phyloP scores from a whole-genome alignment of 257 asterid species.

The Buddleja alternifolia region DNA sequence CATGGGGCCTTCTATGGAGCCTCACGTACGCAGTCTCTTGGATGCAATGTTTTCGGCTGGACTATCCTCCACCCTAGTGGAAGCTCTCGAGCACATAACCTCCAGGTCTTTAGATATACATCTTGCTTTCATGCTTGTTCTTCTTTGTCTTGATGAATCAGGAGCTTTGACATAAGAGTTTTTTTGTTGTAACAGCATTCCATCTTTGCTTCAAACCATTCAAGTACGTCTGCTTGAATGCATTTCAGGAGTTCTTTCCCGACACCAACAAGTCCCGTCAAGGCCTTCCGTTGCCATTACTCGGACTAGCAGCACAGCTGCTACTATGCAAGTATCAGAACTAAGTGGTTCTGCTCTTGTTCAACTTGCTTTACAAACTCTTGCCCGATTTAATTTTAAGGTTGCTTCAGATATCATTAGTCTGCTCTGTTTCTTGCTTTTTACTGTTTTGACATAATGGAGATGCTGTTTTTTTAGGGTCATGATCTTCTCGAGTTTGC shows the following conservation, averaged over 20 bases:
- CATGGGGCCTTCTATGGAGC: conserved; percentile 92
- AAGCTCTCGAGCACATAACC: conserved; percentile 83
- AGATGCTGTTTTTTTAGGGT: conserved; percentile 57
- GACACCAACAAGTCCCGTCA: conserved; percentile 71
- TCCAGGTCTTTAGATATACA: conserved; percentile 56
- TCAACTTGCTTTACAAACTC: conserved; percentile 94
- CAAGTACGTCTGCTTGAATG: conserved; percentile 89
- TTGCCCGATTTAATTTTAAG: conserved; percentile 86
- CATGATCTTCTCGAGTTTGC: conserved; percentile 98
- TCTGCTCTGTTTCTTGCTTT: conserved; percentile 19
- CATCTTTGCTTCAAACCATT: conserved; percentile 83
- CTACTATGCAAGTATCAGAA: conserved; percentile 74
- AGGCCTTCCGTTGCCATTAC: conserved; percentile 56
- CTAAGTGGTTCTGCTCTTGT: conserved; percentile 86
- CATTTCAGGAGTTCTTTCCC: conserved; percentile 83
- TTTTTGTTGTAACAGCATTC: conserved; percentile 67
- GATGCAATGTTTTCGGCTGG: conserved; percentile 97
- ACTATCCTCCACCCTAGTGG: conserved; percentile 78
- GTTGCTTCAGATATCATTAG: conserved; percentile 38
- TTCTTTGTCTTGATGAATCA: conserved; percentile 24
- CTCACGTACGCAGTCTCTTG: conserved; percentile 84
- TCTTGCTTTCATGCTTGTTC: conserved; percentile 23
- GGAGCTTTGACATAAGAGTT: conserved; percentile 29
- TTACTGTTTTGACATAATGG: conserved; percentile 11
- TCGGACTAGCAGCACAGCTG: conserved; percentile 64